Base-by-base conservation (phyloP, 139 green algal genomes). In the Monoraphidium neglectum region DNA sequence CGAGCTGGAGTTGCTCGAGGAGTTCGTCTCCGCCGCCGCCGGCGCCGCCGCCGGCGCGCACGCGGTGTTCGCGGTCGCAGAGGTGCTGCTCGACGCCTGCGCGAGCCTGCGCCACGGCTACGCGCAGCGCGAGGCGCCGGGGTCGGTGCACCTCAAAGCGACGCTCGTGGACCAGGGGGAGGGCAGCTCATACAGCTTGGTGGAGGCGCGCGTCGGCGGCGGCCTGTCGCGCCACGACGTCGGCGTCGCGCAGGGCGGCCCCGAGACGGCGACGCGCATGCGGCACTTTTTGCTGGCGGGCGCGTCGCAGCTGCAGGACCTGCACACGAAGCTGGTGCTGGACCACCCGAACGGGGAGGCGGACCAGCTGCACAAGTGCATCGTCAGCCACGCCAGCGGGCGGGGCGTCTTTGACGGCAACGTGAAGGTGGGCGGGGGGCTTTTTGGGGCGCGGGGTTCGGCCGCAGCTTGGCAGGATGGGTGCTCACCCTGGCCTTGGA, bases 311-410 rank as follows among this genome's bases (percentile, higher is more conserved):
- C 80, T 97, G 69, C 94, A 98, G 77, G 96, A 99, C 85, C 78
- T 99, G 76, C 96, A 99, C 84, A 94, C 87, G 53, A 88, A 89
- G 63, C 86, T 98, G 63, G 64, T 59, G 32, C 84, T 98, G 59
- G 80, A 94, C 75, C 90, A 98, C 82, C 91, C 93, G 1, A 40
- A 82, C 26, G 93, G 93, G 30, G 60, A 69, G 33, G 91, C 91
- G 26, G 76, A 92, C 24, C 96, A 99, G 85, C 84, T 99, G 76
- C 96, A 99, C 91, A 99, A 99, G 89, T 98, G 96, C 91, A 99
- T 99, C 79, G 95, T 95, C 4, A 83, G 86, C 12, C 70, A 89
- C 12, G 18, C 92, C 16, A 92, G 68, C 21, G 92, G 85, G 0
- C 77, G 83, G 2, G 96, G 93, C 18, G 95, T 99, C 28, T 99